phyloP scores from a whole-genome alignment of 495 filamentous ascomycete species.

The Daldinia loculata region DNA sequence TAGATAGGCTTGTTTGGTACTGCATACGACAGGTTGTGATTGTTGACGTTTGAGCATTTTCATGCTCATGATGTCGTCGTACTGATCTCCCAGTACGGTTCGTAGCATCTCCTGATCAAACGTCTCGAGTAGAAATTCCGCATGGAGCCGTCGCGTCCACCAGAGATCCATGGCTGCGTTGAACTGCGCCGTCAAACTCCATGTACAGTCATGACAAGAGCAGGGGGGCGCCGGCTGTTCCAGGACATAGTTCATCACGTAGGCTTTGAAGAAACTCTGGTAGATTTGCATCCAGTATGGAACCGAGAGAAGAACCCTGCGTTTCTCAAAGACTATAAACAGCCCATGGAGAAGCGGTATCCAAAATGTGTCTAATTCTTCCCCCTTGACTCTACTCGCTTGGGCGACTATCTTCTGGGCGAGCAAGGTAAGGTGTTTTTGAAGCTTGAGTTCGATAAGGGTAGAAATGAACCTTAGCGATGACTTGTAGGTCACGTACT shows the following conservation, averaged over 20 bases:
- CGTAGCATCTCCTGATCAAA: conserved; percentile 15
- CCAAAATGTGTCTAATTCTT: conserved; percentile 34
- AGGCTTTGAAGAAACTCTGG: conserved; percentile 26
- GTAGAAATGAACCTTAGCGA: conserved; percentile 8
- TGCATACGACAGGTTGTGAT: not conserved
- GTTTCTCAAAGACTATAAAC: conserved; percentile 23
- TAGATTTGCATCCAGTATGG: conserved; percentile 30
- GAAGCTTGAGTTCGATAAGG: conserved; percentile 5
- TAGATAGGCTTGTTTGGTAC: no score
- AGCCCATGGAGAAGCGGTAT: conserved; percentile 35
- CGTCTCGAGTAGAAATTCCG: not conserved
- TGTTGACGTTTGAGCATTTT: not conserved
- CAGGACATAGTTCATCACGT: conserved; percentile 26
- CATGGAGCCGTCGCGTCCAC: not conserved
- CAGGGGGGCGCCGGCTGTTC: not conserved
- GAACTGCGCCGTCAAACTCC: no score
- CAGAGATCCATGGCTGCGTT: not conserved
- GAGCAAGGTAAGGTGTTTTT: conserved; percentile 12
- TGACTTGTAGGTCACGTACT: conserved; percentile 1
- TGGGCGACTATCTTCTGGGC: conserved; percentile 24
- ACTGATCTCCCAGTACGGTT: not conserved
- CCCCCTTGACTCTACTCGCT: conserved; percentile 1
- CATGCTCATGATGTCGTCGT: conserved; percentile 14
- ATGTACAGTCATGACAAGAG: no score
- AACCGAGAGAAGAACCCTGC: conserved; percentile 10